Evolutionary conservation across 2,329 filamentous ascomycete genomes (phyloP).

Genomic region (Stylonectria norvegica): DNA sequence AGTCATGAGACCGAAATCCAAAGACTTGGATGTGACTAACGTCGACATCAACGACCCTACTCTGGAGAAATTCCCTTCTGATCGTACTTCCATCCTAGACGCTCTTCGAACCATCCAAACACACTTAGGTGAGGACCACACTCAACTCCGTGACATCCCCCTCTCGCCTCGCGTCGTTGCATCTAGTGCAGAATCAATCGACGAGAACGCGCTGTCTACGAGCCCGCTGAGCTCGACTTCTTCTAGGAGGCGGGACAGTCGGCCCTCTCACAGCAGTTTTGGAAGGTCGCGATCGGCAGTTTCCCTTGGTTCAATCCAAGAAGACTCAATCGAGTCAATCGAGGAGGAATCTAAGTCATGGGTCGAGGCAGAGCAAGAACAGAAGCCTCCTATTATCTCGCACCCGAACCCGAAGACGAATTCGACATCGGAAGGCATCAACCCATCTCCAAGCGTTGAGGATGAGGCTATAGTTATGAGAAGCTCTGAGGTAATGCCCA

Average conservation of each 20-base stretch:
- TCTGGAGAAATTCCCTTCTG: constrained; percentile 47
- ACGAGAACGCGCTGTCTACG: constrained; percentile 33
- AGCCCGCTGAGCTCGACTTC: constrained; percentile 33
- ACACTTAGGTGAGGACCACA: constrained; percentile 39
- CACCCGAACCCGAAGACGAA: constrained; percentile 21
- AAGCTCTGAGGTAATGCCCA: constrained; percentile 17
- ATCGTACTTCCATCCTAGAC: constrained; percentile 42
- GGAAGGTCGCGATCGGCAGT: constrained; percentile 36
- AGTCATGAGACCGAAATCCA: constrained; percentile 13
- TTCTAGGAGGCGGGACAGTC: constrained; percentile 31
- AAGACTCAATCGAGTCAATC: constrained; percentile 34
- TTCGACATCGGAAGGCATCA: constrained; percentile 15
- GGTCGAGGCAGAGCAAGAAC: background rate
- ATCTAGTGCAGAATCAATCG: constrained; percentile 36
- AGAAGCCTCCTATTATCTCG: constrained; percentile 17
- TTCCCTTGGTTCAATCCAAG: constrained; percentile 46
- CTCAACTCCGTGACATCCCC: constrained; percentile 35
- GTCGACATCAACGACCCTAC: constrained; percentile 46
- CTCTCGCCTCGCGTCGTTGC: constrained; percentile 35
- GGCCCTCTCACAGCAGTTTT: constrained; percentile 32
- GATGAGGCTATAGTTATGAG: constrained; percentile 40
- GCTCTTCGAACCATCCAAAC: constrained; percentile 46
- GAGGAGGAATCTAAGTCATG: constrained; percentile 6
- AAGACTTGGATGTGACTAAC: constrained; percentile 15
- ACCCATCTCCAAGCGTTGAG: constrained; percentile 34